Percentiles rank a stretch among this genome's conserved stretches.
These are phyloP conservation scores for Eucalyptus melliodora DNA, from an alignment of 345 rosid species.

Conservation along the genomic window DNA sequence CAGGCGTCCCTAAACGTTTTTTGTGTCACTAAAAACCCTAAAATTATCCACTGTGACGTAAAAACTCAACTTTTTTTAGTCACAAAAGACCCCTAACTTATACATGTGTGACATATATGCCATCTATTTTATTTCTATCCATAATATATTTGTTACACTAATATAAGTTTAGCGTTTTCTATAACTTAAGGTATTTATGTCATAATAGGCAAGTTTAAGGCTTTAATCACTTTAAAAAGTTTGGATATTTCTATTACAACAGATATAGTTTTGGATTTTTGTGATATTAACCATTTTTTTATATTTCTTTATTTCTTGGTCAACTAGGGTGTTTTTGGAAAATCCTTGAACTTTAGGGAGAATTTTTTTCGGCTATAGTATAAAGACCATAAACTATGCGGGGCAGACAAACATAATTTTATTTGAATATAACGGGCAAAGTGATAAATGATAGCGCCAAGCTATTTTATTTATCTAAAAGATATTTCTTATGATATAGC, in stretches of 20 bases:
- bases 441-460: not conserved
- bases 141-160: no score
- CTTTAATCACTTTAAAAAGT: not conserved
- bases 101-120: no score
- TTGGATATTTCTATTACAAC: no score
- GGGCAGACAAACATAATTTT: not conserved
- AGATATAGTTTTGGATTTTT: no score
- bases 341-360: not conserved
- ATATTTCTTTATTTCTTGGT: not conserved
- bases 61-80: not conserved
- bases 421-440: not conserved
- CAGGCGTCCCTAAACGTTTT: no score
- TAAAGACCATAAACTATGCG: not conserved
- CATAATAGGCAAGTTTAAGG: no score
- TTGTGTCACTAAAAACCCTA: not conserved
- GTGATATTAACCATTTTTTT: not conserved
- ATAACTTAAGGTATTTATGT: no score
- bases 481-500: not conserved
- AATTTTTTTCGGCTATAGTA: not conserved
- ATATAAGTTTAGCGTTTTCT: no score
- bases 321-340: not conserved
- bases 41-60: fast-evolving
- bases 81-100: not conserved
- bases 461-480: not conserved
- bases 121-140: no score